These are phyloP conservation scores for Nelumbo lutea DNA, from an alignment of 164 flowering plant genomes.

Conservation along the genomic window DNA sequence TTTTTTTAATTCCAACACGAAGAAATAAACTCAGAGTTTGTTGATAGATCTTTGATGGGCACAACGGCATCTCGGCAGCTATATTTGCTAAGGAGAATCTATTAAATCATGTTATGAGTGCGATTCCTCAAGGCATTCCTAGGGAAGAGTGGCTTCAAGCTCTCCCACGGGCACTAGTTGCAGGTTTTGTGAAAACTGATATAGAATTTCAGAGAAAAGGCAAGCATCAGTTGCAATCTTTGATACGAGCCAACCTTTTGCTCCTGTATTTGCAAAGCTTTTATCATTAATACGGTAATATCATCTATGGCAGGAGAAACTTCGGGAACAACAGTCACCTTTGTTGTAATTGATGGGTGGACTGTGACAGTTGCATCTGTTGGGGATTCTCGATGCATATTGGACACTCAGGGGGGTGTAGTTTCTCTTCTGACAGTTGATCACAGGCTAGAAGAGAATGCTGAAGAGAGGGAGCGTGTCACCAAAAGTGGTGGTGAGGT, in stretches of 20 bases:
- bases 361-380: slow-evolving; percentile 90
- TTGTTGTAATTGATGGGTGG: slow-evolving; percentile 86
- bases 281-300: neutral
- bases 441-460: slow-evolving; percentile 86
- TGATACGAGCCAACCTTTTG: neutral
- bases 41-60: slow-evolving; percentile 92
- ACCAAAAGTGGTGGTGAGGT: slow-evolving; percentile 96
- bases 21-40: slow-evolving; percentile 15
- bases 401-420: slow-evolving; percentile 77
- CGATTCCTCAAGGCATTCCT: slow-evolving; percentile 68
- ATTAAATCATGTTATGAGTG: slow-evolving; percentile 80
- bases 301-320: slow-evolving; percentile 53
- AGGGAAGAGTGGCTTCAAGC: slow-evolving; percentile 96
- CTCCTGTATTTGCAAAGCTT: slow-evolving; percentile 9
- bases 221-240: neutral
- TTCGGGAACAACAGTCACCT: slow-evolving; percentile 86
- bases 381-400: slow-evolving; percentile 85
- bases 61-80: slow-evolving; percentile 94
- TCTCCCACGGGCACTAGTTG: slow-evolving; percentile 89
- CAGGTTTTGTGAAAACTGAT: slow-evolving; percentile 96
- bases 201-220: slow-evolving; percentile 96
- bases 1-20: neutral
- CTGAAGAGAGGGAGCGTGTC: slow-evolving; percentile 85
- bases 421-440: slow-evolving; percentile 83
- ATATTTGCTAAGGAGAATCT: slow-evolving; percentile 79